These are phyloP conservation scores for Fusarium caatingaense DNA, from an alignment of 2,329 filamentous ascomycete species.

Conservation along the genomic window DNA sequence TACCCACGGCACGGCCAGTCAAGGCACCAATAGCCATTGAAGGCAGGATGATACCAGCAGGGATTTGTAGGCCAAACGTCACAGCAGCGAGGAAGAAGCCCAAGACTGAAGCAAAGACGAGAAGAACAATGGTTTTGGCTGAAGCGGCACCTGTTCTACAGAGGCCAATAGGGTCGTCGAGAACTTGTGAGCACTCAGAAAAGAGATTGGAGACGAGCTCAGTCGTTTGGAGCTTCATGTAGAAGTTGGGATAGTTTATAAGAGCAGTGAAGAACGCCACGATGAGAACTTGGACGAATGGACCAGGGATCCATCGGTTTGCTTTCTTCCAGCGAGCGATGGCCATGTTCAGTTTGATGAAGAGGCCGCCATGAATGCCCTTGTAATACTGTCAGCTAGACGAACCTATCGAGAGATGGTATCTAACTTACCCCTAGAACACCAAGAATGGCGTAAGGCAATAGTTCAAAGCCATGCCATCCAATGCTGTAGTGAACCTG, in stretches of 20 bases:
- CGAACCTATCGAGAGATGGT: neutral
- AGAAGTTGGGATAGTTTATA: constrained; percentile 95
- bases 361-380: constrained; percentile 93
- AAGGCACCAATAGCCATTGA: constrained; percentile 96
- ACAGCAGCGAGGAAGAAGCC: constrained; percentile 87
- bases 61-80: constrained; percentile 94
- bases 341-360: constrained; percentile 94
- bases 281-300: constrained; percentile 82
- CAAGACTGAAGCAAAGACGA: constrained; percentile 83
- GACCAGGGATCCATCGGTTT: constrained; percentile 72
- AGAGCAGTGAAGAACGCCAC: constrained; percentile 85
- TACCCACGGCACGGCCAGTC: constrained; percentile 87
- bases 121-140: constrained; percentile 81
- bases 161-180: constrained; percentile 88
- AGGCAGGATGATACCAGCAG: constrained; percentile 93
- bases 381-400: constrained; percentile 43
- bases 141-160: constrained; percentile 89
- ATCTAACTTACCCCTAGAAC: constrained; percentile 73
- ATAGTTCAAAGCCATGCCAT: constrained; percentile 94
- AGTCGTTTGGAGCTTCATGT: constrained; percentile 92
- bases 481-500: constrained; percentile 92
- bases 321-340: constrained; percentile 84
- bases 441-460: constrained; percentile 88
- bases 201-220: constrained; percentile 94
- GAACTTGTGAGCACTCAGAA: constrained; percentile 84